Conservation (phyloP, 1,284 basidiomycete genomes). For the Austroboletus novae-zelandiae region DNA sequence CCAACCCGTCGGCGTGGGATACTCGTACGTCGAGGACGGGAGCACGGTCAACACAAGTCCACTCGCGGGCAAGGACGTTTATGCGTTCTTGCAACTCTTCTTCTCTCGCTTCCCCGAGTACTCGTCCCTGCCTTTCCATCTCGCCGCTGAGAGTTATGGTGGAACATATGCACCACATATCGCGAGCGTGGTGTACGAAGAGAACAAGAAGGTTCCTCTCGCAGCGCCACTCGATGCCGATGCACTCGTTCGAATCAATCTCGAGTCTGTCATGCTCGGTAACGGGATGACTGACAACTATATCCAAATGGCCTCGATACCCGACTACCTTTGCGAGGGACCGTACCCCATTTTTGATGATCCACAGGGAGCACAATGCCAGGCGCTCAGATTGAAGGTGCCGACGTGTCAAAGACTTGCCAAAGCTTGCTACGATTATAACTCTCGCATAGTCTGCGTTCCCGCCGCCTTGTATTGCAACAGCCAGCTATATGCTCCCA, state of each 20-base stretch:
- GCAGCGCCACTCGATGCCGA: constrained; percentile 9
- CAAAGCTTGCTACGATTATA: constrained; percentile 60
- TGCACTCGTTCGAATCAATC: constrained; percentile 61
- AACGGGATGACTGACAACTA: constrained; percentile 82
- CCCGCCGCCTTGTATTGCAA: constrained; percentile 65
- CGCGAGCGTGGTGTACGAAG: constrained; percentile 70
- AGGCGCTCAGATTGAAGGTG: constrained; percentile 59
- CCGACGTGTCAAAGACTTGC: constrained; percentile 71
- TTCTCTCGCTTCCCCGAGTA: constrained; percentile 70
- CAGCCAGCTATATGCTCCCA: constrained; percentile 51
- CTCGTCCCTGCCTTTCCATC: constrained; percentile 62
- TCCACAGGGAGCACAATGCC: constrained; percentile 66
- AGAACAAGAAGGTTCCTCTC: constrained; percentile 59
- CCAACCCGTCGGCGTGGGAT: constrained; percentile 88
- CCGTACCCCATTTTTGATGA: constrained; percentile 73
- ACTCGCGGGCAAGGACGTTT: constrained; percentile 80
- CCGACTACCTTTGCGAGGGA: constrained; percentile 80
- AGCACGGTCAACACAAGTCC: constrained; percentile 72
- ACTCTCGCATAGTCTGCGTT: constrained; percentile 58
- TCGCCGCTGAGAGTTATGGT: constrained; percentile 76
- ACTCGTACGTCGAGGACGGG: constrained; percentile 76
- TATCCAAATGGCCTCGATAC: constrained; percentile 70
- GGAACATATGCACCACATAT: constrained; percentile 83
- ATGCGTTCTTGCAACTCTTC: constrained; percentile 89
- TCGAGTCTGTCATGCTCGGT: constrained; percentile 77